Evolutionary conservation across 2,329 filamentous ascomycete genomes (phyloP).

Genomic region (Alternaria arborescens): DNA sequence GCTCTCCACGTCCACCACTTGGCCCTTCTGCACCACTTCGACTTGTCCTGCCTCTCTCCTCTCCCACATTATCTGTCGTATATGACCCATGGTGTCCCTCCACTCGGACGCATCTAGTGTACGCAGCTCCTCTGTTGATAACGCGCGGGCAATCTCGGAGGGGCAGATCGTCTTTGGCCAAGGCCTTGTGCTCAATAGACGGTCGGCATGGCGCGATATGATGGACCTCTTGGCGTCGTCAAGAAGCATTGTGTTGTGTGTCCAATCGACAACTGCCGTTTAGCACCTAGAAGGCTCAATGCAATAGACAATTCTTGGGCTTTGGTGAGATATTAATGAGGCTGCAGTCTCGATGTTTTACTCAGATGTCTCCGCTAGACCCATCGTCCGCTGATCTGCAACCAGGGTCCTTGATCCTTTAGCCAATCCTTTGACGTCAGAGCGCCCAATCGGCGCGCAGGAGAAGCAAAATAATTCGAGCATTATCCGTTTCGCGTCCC

Average conservation of each 20-base stretch:
- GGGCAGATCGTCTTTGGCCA: constrained; percentile 63
- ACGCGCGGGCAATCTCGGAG: constrained; percentile 59
- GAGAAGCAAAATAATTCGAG: constrained; percentile 26
- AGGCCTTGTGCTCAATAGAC: constrained; percentile 42
- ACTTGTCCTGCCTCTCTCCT: constrained; percentile 54
- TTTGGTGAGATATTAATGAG: constrained; percentile 3
- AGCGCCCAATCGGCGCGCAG: constrained; percentile 38
- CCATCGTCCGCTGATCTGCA: constrained; percentile 25
- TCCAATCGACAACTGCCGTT: not conserved
- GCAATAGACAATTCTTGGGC: not conserved
- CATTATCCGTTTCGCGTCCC: constrained; percentile 16
- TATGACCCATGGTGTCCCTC: constrained; percentile 58
- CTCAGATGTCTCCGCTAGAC: constrained; percentile 25
- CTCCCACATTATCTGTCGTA: constrained; percentile 55
- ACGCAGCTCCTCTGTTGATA: constrained; percentile 53
- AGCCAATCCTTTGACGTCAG: constrained; percentile 34
- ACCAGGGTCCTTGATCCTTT: constrained; percentile 22
- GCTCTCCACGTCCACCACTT: constrained; percentile 46
- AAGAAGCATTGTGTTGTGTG: constrained; percentile 27
- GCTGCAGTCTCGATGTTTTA: constrained; percentile 7
- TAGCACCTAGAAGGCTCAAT: not conserved
- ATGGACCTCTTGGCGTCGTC: constrained; percentile 26
- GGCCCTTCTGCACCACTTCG: constrained; percentile 60
- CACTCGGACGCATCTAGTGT: constrained; percentile 45
- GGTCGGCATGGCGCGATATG: constrained; percentile 30